Conservation (phyloP, 2,329 filamentous ascomycete species). For the Huntiella moniliformis region DNA sequence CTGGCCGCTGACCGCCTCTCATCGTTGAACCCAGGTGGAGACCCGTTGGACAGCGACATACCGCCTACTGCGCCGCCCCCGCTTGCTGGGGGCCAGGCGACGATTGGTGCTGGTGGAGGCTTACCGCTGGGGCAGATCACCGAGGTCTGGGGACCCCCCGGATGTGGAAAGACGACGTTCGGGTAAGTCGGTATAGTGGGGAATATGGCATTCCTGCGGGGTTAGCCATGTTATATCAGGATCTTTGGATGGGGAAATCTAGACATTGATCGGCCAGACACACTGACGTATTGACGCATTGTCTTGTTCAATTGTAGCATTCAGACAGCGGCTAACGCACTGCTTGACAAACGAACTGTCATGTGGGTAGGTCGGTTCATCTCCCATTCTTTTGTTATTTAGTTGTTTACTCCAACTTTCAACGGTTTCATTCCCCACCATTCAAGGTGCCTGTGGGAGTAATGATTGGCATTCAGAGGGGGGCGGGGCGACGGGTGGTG, state of each 20-base stretch:
- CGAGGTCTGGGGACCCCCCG: conserved; percentile 76
- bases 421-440: neutral
- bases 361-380: conserved; percentile 61
- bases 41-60: too few relatives aligned
- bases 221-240: too few relatives aligned
- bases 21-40: too few relatives aligned
- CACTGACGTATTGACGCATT: neutral
- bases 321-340: conserved; percentile 45
- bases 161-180: conserved; percentile 67
- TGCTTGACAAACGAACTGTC: conserved; percentile 42
- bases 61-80: too few relatives aligned
- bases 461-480: neutral
- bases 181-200: conserved; percentile 36
- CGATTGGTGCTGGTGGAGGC: conserved; percentile 26
- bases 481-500: too few relatives aligned
- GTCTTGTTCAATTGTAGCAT: conserved; percentile 31
- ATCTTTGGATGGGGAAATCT: neutral
- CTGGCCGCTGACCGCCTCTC: conserved; percentile 16
- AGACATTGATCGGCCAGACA: neutral
- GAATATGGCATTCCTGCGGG: neutral
- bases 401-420: neutral
- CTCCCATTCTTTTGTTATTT: neutral
- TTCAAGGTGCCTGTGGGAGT: neutral
- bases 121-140: conserved; percentile 60
- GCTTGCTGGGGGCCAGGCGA: too few relatives aligned